Evolutionary conservation across 2,329 filamentous ascomycete species (phyloP).

Genomic region (Pseudocercospora musae): DNA sequence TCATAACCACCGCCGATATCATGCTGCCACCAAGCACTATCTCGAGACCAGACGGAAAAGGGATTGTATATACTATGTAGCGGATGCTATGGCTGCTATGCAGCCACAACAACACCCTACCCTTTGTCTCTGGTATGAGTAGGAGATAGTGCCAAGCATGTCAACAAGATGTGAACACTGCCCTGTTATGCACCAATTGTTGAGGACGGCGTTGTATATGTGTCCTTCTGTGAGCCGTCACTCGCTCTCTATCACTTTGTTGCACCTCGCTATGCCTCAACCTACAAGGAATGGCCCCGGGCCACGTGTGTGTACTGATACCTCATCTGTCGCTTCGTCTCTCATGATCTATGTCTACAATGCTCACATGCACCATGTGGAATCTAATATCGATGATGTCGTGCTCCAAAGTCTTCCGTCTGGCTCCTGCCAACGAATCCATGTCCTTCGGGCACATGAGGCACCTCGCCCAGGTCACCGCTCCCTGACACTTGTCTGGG

Average conservation of each 20-base stretch:
- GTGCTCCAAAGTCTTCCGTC: constrained; percentile 28
- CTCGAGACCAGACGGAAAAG: too few species aligned
- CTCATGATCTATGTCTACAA: constrained; percentile 4
- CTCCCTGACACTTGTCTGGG: constrained; percentile 18
- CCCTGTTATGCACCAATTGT: not conserved
- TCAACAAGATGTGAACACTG: not conserved
- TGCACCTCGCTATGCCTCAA: not conserved
- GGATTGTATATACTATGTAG: too few species aligned
- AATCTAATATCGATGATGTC: not conserved
- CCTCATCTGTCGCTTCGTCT: not conserved
- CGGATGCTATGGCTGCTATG: too few species aligned
- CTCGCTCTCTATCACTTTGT: too few species aligned
- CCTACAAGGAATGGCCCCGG: not conserved
- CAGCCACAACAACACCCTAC: too few species aligned
- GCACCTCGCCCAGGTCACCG: constrained; percentile 19
- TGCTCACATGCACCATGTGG: not conserved
- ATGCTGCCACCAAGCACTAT: too few species aligned
- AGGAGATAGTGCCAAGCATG: too few species aligned
- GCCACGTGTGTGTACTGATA: not conserved
- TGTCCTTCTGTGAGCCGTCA: not conserved
- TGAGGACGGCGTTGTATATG: not conserved
- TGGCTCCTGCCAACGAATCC: constrained; percentile 22
- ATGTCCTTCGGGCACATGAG: constrained; percentile 18
- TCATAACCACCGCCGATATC: not conserved
- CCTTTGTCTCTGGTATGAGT: too few species aligned